Base-by-base conservation (phyloP, 768 basidiomycete genomes). In the Holtermannia corniformis region DNA sequence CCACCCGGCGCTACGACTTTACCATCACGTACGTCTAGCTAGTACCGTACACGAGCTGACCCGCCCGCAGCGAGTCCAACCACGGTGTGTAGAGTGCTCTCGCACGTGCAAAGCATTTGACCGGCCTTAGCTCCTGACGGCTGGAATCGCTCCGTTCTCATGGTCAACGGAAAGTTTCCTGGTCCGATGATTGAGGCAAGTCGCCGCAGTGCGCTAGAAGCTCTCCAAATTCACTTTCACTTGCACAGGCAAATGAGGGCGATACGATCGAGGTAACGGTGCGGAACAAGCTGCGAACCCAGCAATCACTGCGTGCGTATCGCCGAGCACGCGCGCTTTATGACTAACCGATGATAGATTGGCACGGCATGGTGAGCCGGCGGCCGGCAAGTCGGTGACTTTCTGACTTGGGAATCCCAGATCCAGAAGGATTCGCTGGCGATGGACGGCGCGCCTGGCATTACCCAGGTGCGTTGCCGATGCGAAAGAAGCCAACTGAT, bases 301-400 rank as follows among this genome's bases (percentile, higher is more conserved):
- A 52, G 1, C 56, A 58, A 23, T 46, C 53, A 14, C 51, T 60
- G 32, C 65, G 62, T 63, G 28, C 49, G 56, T 60, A 25, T 54
- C 19, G 47, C 19, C 23, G 16, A 14, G 10, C 19, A 47, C 52
- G 10, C 28, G 20, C 41, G 16, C 26, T 10, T 22, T 32, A 50
- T 40, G 4, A 16, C 5, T 20, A 41, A 19, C 7, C 28, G 11
- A 44, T n/a, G 13, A 7, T 40, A 63, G 61, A 63, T 44, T 63
- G 62, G 62, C 59, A 59, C 32, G 65, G 63, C 2, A 59, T 65
- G n/a, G n/a, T n/a, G n/a, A n/a, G n/a, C n/a, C n/a, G n/a, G n/a
- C n/a, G n/a, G n/a, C n/a, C n/a, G n/a, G n/a, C n/a, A n/a, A n/a
- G n/a, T n/a, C n/a, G n/a, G n/a, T n/a, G n/a, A n/a, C n/a, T n/a